Percentiles rank a stretch among this genome's conserved stretches.
These are phyloP conservation scores for Russula compacta DNA, from an alignment of 768 basidiomycete genomes.

Conservation along the genomic window DNA sequence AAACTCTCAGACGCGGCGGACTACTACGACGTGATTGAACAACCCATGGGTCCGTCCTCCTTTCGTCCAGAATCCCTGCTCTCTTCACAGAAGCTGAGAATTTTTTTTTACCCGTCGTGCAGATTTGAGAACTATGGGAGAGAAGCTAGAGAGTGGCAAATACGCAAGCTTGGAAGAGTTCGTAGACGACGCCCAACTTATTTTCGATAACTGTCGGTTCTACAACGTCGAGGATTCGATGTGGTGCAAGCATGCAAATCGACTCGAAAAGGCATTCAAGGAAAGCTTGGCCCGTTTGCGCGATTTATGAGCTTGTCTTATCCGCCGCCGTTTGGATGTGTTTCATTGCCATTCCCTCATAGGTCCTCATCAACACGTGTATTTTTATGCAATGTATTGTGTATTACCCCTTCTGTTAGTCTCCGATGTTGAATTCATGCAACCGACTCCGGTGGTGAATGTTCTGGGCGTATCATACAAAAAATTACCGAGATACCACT, in stretches of 20 bases:
- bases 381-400: conserved; percentile 13
- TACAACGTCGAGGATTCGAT: conserved; percentile 80
- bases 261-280: conserved; percentile 70
- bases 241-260: conserved; percentile 78
- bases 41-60: conserved; percentile 77
- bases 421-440: background rate
- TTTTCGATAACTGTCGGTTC: conserved; percentile 81
- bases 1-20: conserved; percentile 71
- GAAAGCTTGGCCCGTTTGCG: conserved; percentile 33
- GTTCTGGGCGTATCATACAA: background rate
- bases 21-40: conserved; percentile 81
- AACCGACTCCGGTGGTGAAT: background rate
- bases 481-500: too few relatives aligned
- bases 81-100: background rate
- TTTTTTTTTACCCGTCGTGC: background rate
- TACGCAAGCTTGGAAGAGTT: conserved; percentile 72
- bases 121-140: conserved; percentile 85
- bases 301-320: conserved; percentile 1
- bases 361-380: conserved; percentile 13
- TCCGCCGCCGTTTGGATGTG: background rate
- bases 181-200: conserved; percentile 67
- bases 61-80: background rate
- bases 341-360: background rate
- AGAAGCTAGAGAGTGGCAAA: conserved; percentile 82
- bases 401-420: background rate